Evolutionary conservation across 345 rosid species (phyloP).

Genomic region (Viola odorata): DNA sequence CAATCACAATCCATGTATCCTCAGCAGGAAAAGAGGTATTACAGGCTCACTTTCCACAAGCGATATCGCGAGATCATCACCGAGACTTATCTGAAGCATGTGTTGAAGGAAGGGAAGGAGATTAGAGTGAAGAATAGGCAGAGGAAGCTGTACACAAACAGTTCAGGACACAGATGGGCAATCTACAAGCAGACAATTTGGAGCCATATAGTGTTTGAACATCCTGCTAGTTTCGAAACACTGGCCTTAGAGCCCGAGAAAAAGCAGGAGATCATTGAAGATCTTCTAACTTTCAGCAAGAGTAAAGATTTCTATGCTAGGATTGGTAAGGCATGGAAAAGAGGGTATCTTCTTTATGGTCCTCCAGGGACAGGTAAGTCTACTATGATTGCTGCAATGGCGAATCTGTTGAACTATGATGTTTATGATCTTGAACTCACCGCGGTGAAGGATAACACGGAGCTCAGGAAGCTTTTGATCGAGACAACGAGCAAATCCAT

Average conservation of each 20-base stretch:
- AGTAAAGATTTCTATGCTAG: conserved; percentile 50
- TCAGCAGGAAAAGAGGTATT: conserved; percentile 48
- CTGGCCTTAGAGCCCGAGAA: conserved; percentile 49
- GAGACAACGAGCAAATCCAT: conserved; percentile 46
- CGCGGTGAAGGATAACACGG: conserved; percentile 36
- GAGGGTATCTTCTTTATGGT: conserved; percentile 54
- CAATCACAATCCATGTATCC: conserved; percentile 26
- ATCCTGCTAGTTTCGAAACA: conserved; percentile 54
- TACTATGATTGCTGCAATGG: conserved; percentile 46
- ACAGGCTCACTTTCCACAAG: conserved; percentile 51
- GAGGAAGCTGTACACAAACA: conserved; percentile 61
- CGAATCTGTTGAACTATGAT: conserved; percentile 35
- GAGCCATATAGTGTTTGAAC: conserved; percentile 53
- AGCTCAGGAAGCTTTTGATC: conserved; percentile 34
- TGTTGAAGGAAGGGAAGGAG: conserved; percentile 49
- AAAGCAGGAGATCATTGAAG: conserved; percentile 51
- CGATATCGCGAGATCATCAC: conserved; percentile 40
- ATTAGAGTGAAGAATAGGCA: conserved; percentile 39
- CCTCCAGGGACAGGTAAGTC: conserved; percentile 42
- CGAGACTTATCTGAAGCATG: conserved; percentile 43
- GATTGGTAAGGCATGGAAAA: conserved; percentile 53
- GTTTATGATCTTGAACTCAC: conserved; percentile 41
- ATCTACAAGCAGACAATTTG: conserved; percentile 47
- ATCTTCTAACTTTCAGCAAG: conserved; percentile 44
- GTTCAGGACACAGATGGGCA: conserved; percentile 45